These are phyloP conservation scores for Paramecium primaurelia DNA, from an alignment of 73 alveolate species.

Conservation along the genomic window DNA sequence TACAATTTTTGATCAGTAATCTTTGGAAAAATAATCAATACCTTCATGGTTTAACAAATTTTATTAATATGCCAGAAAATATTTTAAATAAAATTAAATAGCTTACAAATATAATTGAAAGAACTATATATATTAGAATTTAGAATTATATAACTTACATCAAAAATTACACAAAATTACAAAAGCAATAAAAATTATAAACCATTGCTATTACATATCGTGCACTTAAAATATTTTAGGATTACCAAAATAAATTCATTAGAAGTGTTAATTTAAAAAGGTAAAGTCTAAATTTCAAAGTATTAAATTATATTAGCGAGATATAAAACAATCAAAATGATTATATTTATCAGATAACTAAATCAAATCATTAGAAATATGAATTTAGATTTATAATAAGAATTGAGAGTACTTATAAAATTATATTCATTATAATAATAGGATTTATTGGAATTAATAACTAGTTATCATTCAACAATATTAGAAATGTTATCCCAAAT, in stretches of 20 bases:
- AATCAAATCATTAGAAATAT: neutral
- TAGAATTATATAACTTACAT: neutral
- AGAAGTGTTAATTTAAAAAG: neutral
- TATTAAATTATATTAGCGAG: neutral
- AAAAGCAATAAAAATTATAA: neutral
- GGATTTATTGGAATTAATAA: neutral
- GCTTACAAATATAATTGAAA: neutral
- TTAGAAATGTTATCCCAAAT: neutral
- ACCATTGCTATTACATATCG: neutral
- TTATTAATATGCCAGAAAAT: neutral
- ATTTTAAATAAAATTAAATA: neutral
- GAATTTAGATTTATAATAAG: neutral
- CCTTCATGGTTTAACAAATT: neutral
- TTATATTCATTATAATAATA: neutral
- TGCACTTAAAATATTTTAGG: neutral
- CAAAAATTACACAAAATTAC: neutral
- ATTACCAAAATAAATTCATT: neutral
- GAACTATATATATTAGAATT: neutral
- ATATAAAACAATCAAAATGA: neutral
- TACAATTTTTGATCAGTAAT: too few species aligned
- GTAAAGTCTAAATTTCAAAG: neutral
- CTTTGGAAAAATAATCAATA: too few species aligned
- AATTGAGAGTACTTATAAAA: neutral
- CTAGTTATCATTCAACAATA: neutral
- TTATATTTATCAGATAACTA: neutral